Evolutionary conservation across 108 stramenopile genomes (phyloP).

Genomic region (Hondaea fermentalgiana): DNA sequence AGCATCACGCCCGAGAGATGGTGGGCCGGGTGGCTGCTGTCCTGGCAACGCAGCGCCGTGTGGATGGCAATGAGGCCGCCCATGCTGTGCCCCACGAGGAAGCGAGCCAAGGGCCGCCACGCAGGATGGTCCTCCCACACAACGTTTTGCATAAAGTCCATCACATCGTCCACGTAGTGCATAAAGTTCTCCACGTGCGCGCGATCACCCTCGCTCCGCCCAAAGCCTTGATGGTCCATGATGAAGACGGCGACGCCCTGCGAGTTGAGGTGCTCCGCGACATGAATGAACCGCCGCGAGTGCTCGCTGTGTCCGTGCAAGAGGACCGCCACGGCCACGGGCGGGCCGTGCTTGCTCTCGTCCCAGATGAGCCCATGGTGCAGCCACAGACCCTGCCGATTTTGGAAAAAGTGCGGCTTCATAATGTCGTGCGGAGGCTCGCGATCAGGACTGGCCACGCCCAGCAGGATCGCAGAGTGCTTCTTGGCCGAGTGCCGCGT

Average conservation of each 20-base stretch:
- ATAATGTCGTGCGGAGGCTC: constrained; percentile 13
- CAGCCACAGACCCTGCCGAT: not conserved
- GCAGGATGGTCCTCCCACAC: not conserved
- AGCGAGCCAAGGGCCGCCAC: not conserved
- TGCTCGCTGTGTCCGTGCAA: constrained; percentile 16
- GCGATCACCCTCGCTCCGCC: constrained; percentile 3
- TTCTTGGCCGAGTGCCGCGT: not conserved
- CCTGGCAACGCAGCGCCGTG: not conserved
- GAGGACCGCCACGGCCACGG: not conserved
- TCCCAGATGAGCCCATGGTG: constrained; percentile 2
- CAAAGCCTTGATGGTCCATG: constrained; percentile 14
- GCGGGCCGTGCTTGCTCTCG: not conserved
- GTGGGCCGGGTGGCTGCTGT: not conserved
- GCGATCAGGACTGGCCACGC: not conserved
- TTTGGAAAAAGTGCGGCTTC: constrained; percentile 5
- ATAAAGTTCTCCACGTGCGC: not conserved
- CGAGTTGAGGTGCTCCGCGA: not conserved
- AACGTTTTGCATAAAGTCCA: not conserved
- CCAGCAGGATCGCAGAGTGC: not conserved
- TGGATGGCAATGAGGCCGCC: not conserved
- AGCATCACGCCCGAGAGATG: not conserved
- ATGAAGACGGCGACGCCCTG: not conserved
- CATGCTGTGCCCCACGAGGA: not conserved
- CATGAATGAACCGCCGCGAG: not conserved
- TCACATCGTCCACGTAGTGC: constrained; percentile 8